A percentile compares a stretch with the other conserved stretches of the same genome.
Conservation (phyloP, 2,329 filamentous ascomycete genomes). For the Paecilomyces formosus region DNA sequence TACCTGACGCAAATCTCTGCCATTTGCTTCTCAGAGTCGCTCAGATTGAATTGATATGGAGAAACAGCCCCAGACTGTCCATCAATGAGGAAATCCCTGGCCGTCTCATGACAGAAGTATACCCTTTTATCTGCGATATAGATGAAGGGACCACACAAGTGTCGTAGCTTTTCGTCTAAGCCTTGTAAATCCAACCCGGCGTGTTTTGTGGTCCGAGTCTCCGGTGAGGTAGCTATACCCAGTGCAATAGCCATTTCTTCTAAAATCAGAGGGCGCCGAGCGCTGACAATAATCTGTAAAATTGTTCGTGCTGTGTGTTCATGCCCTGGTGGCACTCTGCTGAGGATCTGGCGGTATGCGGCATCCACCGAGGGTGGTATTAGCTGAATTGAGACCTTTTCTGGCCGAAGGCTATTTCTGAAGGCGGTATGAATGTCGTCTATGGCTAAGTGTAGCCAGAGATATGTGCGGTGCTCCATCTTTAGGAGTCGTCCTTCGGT, state of each 20-base stretch:
- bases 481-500: background rate
- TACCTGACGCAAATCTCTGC: no score
- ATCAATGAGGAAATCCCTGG: no score
- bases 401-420: slow-evolving; percentile 4
- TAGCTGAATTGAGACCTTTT: slow-evolving; percentile 4
- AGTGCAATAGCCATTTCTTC: background rate
- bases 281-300: slow-evolving; percentile 12
- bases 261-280: slow-evolving; percentile 7
- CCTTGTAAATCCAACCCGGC: background rate
- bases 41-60: no score
- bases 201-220: background rate
- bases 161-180: no score
- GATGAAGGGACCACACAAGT: no score
- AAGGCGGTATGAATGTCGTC: slow-evolving; percentile 7
- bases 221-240: background rate
- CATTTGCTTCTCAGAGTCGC: no score
- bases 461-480: background rate
- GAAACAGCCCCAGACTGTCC: no score
- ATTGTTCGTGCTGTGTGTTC: slow-evolving; percentile 5
- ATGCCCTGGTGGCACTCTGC: slow-evolving; percentile 1
- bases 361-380: slow-evolving; percentile 9
- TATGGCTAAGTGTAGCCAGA: slow-evolving; percentile 6
- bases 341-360: slow-evolving; percentile 14
- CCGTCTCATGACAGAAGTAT: no score
- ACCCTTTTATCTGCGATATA: no score